Evolutionary conservation across 805 yeast species (phyloP), one percentile per base, ranked within the genome.

Genomic region (Myxozyma mucilagina): DNA sequence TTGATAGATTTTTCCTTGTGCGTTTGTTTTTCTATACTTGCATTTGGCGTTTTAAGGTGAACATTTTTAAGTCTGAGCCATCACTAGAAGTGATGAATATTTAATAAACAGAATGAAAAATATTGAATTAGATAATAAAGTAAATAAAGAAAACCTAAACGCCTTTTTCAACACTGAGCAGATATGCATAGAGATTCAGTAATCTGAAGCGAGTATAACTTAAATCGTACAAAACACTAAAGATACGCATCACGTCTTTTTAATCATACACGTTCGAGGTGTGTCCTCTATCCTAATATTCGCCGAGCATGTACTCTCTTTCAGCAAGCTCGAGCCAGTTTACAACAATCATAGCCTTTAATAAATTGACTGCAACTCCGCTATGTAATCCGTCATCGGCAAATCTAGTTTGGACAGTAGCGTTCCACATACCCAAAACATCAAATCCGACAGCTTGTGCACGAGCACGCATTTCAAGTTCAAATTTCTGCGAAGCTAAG

Each of bases 381-480:
- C 49, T 31, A 49, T 56, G 66, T 18, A 59, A 31, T 1, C 66
- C 66, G 39, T 56, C 61, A 3, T 39, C 44, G 20, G 61, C 49
- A 38, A 58, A 61, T 16, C 16, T 20, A 16, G 65, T 52, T 47
- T 61, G 65, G 31, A 61, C 60, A 31, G 67, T 59, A 43, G 61
- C 60, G 56, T 63, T 63, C 67, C 67, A 63, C 20, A 61, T 60
- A 7, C 67, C 67, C 9, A 63, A 16, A 18, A 61, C 57, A 20
- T 55, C 60, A 24, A 63, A 20, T 4, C 49, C 48, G 10, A n/a
- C 50, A 2, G 18, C 24, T 8, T n/a, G n/a, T 6, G 42, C 50
- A 35, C 38, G 20, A 14, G 13, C 53, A n/a, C 55, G 43, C 56
- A 63, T 48, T 14, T 16, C 36, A 11, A 32, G 11, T 36, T 63